These are phyloP conservation scores for Chaetomiaceae sp. DNA, from an alignment of 2,329 filamentous ascomycete species.

Conservation along the genomic window DNA sequence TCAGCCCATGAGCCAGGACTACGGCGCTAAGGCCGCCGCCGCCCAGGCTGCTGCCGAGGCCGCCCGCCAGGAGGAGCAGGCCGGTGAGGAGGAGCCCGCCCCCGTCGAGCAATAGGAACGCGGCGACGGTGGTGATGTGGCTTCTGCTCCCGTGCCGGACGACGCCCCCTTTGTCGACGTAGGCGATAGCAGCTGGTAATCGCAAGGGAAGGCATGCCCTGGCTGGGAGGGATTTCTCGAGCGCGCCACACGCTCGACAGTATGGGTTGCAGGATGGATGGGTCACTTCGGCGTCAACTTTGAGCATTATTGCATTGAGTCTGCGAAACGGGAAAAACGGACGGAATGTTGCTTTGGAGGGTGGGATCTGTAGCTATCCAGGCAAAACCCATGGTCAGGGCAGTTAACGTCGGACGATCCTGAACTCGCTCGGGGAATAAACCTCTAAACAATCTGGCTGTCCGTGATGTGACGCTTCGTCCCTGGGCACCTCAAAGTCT, in stretches of 20 bases:
- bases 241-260: conserved; percentile 23
- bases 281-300: conserved; percentile 29
- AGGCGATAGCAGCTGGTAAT: conserved; percentile 13
- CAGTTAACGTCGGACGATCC: conserved; percentile 24
- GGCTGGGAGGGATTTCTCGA: conserved; percentile 19
- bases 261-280: conserved; percentile 25
- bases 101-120: conserved; percentile 43
- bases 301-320: conserved; percentile 31
- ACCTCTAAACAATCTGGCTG: conserved; percentile 19
- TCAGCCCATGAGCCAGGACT: conserved; percentile 96
- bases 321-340: conserved; percentile 28
- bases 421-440: conserved; percentile 19
- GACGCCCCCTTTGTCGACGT: background rate
- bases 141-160: conserved; percentile 6
- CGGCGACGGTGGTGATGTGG: conserved; percentile 18
- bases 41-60: conserved; percentile 63
- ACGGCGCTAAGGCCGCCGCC: conserved; percentile 81
- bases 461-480: background rate
- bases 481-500: no score
- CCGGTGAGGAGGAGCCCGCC: conserved; percentile 54
- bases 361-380: conserved; percentile 24
- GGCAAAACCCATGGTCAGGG: conserved; percentile 19
- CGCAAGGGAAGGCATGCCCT: conserved; percentile 3
- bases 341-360: conserved; percentile 24
- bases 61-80: conserved; percentile 49